Base-by-base conservation (phyloP, 176 grass and related monocot genomes). In the Elaeis guineensis region DNA sequence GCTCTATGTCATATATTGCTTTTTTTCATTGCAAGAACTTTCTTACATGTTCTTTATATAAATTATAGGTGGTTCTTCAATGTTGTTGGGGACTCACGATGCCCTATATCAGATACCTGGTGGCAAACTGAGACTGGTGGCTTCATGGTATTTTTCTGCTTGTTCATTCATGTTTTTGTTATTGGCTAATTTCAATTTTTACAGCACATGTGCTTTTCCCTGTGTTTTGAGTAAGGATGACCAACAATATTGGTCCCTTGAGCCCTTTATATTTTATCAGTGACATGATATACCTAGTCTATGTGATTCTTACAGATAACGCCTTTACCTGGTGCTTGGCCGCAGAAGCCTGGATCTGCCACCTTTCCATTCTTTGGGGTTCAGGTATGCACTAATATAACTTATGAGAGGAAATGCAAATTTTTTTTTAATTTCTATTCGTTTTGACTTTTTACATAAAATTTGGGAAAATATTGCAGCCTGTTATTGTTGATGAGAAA, bases 81-180 rank as follows among this genome's bases (percentile, higher is more conserved):
- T 86, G 79, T 92, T 81, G 68, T 92, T 21, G 87, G 87, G 11
- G 76, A 98, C 35, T 78, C 87, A 48, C 70, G 76, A 76, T 89
- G 93, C 60, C 87, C 87, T 51, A 92, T 98, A 91, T 92, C 93
- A 67, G 93, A 98, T 51, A 98, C 93, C 51, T 98, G 87, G 93
- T 98, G 93, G 93, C 93, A 98, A 81, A 98, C 93, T 78, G 93
- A 98, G 78, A 92, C 93, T 25, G 93, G 93, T 62, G 93, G 93
- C 55, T 92, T 98, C 77, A 98, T 98, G 93, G 93, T 98, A 75
- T 78, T 57, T 81, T 18, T 69, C 51, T 21, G 32, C 39, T 30
- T 20, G 35, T 14, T 44, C 35, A 14, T 44, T 11, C 35, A 12
- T 44, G 35, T 44, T 44, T 44, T 44, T 44, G 35, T 6, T 14